phyloP scores from a whole-genome alignment of 108 stramenopile species.

The Cyclotella sp. region DNA sequence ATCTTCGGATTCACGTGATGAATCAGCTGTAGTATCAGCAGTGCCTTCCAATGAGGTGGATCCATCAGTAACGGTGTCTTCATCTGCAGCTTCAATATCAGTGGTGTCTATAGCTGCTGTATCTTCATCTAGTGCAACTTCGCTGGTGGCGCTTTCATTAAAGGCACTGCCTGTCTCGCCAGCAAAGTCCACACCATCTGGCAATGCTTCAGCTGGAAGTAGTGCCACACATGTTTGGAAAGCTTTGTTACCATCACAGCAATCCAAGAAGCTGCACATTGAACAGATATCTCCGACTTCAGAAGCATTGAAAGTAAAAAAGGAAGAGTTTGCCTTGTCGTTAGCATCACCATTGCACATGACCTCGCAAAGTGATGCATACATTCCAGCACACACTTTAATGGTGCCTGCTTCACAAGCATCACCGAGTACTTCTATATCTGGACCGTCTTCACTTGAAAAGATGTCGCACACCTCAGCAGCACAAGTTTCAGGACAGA shows the following conservation, averaged over 20 bases:
- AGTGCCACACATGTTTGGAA: neutral
- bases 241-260: conserved; percentile 2
- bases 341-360: neutral
- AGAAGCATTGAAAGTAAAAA: neutral
- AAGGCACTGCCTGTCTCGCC: too few species aligned
- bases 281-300: neutral
- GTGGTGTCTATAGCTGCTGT: neutral
- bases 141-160: neutral
- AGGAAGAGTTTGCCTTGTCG: neutral
- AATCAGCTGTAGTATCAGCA: neutral
- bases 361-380: neutral
- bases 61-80: neutral
- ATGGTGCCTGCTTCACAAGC: conserved; percentile 11
- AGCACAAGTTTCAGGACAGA: conserved; percentile 7
- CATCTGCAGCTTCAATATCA: neutral
- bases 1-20: neutral
- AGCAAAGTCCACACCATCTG: neutral
- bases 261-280: neutral
- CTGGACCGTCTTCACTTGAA: neutral
- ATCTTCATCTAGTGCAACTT: neutral
- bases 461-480: neutral
- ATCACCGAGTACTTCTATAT: neutral
- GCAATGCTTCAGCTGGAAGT: neutral
- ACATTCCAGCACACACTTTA: neutral
- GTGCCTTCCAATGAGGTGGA: neutral